Evolutionary conservation across 208 protist genomes (phyloP).

Genomic region (Porcisia deanei): DNA sequence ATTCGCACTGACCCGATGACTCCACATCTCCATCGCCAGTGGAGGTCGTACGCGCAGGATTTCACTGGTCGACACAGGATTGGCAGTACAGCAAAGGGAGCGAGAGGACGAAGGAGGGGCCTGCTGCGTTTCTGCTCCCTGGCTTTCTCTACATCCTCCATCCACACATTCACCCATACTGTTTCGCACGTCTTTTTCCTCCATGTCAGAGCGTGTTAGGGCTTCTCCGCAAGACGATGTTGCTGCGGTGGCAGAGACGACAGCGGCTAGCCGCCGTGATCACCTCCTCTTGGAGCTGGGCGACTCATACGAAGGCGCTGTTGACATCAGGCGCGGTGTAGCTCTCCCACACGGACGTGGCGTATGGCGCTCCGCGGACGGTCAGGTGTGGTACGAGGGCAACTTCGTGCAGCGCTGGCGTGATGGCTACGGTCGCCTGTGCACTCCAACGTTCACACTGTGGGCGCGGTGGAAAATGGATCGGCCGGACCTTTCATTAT

Average conservation of each 20-base stretch:
- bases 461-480: slow-evolving; percentile 81
- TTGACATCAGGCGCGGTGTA: slow-evolving; percentile 33
- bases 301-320: slow-evolving; percentile 66
- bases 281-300: slow-evolving; percentile 48
- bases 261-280: not conserved
- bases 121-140: not conserved
- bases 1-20: not conserved
- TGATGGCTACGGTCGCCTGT: slow-evolving; percentile 69
- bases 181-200: not conserved
- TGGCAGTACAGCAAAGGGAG: not conserved
- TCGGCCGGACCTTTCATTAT: slow-evolving; percentile 51
- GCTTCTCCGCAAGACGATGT: not conserved
- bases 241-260: not conserved
- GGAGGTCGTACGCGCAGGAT: not conserved
- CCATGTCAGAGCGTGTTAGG: not conserved
- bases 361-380: slow-evolving; percentile 44
- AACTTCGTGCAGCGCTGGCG: slow-evolving; percentile 64
- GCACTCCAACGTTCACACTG: slow-evolving; percentile 54
- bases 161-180: not conserved
- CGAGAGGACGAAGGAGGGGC: not conserved
- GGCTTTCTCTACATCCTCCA: not conserved
- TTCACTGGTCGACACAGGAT: not conserved
- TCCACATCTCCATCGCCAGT: not conserved
- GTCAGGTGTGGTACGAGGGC: slow-evolving; percentile 61
- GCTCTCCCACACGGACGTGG: slow-evolving; percentile 69